Evolutionary conservation across 495 filamentous ascomycete species (phyloP).

Genomic region (Jackrogersella minutella): DNA sequence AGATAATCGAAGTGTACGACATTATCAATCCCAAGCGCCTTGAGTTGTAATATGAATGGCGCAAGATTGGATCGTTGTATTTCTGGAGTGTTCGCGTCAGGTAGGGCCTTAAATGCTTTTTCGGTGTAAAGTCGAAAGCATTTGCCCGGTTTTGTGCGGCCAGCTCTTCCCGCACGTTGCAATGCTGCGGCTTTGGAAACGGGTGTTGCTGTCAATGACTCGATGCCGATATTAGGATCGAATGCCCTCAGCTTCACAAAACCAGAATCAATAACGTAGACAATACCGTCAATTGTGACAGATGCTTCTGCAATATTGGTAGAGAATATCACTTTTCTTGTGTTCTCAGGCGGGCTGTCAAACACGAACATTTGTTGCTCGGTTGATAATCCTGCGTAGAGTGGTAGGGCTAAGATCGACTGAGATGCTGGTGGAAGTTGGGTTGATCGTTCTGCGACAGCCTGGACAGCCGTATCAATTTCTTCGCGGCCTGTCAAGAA

Average conservation of each 20-base stretch:
- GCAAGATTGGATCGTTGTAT: slow-evolving; percentile 94
- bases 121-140: slow-evolving; percentile 95
- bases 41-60: slow-evolving; percentile 89
- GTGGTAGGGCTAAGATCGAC: slow-evolving; percentile 76
- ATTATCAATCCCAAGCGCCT: slow-evolving; percentile 96
- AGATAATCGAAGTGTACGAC: slow-evolving; percentile 90
- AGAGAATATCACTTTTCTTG: slow-evolving; percentile 89
- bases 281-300: slow-evolving; percentile 91
- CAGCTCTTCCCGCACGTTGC: slow-evolving; percentile 90
- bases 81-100: slow-evolving; percentile 82
- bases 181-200: slow-evolving; percentile 93
- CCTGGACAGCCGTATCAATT: slow-evolving; percentile 82
- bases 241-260: slow-evolving; percentile 92
- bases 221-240: slow-evolving; percentile 88
- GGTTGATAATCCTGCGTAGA: slow-evolving; percentile 88
- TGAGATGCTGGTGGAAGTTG: slow-evolving; percentile 75
- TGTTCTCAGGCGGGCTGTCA: slow-evolving; percentile 82
- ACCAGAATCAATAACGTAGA: slow-evolving; percentile 91
- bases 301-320: slow-evolving; percentile 98
- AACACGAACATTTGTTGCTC: slow-evolving; percentile 95
- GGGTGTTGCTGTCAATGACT: slow-evolving; percentile 84
- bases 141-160: slow-evolving; percentile 91
- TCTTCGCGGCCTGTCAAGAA: slow-evolving; percentile 95
- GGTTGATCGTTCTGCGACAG: slow-evolving; percentile 78
- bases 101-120: slow-evolving; percentile 70